Conservation (phyloP, 164 flowering plant species). For the grape (Vitis vinifera) region ASM3070453v1 NC_081817.1:19535001-19535500, state of each 20-base stretch:
- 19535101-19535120: constrained; percentile 71
- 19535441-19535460: constrained; percentile 58
- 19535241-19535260: constrained; percentile 53
- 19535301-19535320: constrained; percentile 83
- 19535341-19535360: constrained; percentile 50
- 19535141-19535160: constrained; percentile 59
- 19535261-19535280: constrained; percentile 63
- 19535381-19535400: constrained; percentile 63
- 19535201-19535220: constrained; percentile 78
- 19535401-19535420: constrained; percentile 71
- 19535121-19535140: constrained; percentile 69
- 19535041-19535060: constrained; percentile 12
- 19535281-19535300: constrained; percentile 56
- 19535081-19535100: constrained; percentile 63
- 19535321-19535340: constrained; percentile 40
- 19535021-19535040: background rate
- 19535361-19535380: constrained; percentile 53
- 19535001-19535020: background rate
- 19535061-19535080: constrained; percentile 32
- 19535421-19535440: constrained; percentile 60
- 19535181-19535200: constrained; percentile 49
- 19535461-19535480: constrained; percentile 62
- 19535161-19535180: constrained; percentile 61
- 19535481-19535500: constrained; percentile 54
- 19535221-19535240: constrained; percentile 67